Conservation (phyloP, 345 rosid genomes). For the Syzygium aromaticum region DNA sequence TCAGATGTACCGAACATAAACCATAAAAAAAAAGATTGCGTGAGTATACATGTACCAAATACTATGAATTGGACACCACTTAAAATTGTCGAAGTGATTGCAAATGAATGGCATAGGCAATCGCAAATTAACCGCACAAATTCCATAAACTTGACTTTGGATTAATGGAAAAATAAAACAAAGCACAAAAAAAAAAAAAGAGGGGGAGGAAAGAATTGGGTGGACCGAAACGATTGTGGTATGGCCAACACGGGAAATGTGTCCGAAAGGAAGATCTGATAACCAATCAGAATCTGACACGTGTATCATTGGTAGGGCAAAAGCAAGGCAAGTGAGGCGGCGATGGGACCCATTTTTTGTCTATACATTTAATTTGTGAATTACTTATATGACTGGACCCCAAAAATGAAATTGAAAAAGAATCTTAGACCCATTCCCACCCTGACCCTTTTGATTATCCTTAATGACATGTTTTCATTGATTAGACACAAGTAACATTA, state of each 20-base stretch:
- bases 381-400: neutral
- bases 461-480: neutral
- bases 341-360: neutral
- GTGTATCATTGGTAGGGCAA: fast-evolving
- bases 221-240: neutral
- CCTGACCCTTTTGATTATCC: neutral
- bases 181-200: no score
- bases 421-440: neutral
- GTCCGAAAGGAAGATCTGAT: neutral
- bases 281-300: neutral
- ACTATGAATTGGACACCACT: neutral
- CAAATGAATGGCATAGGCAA: neutral
- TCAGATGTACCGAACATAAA: fast-evolving
- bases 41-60: neutral
- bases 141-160: neutral
- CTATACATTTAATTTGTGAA: neutral
- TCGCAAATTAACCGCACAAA: neutral
- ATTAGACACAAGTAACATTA: neutral
- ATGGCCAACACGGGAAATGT: neutral
- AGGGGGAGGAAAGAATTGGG: neutral
- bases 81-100: no score
- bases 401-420: neutral
- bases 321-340: no score
- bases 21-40: neutral
- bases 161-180: neutral